These are phyloP conservation scores for Cornus florida DNA, from an alignment of 148 eudicot genomes.

Conservation along the genomic window DNA sequence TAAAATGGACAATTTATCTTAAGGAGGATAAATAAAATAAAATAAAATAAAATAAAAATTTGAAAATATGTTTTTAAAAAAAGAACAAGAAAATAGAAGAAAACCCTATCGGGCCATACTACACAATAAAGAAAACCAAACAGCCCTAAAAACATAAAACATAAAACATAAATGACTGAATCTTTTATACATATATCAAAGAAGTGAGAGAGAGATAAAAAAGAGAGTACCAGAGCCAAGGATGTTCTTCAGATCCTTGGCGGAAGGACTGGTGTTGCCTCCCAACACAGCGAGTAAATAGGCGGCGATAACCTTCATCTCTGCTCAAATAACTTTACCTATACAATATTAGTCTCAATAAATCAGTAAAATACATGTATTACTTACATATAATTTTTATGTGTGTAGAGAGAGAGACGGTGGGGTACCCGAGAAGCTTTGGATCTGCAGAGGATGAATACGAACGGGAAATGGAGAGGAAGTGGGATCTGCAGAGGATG, in stretches of 20 bases:
- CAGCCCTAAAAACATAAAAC: neutral
- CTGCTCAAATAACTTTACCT: neutral
- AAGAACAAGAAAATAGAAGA: too few species aligned
- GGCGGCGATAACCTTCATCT: slow-evolving; percentile 52
- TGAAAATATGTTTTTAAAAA: too few species aligned
- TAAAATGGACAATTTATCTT: too few species aligned
- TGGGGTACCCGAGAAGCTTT: neutral
- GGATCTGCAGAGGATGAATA: neutral
- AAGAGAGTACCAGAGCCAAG: slow-evolving; percentile 37
- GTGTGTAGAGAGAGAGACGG: neutral
- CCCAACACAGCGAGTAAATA: slow-evolving; percentile 61
- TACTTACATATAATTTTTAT: neutral
- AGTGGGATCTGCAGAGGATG: neutral
- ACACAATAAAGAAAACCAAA: too few species aligned
- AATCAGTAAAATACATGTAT: neutral
- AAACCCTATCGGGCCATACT: too few species aligned
- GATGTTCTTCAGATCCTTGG: slow-evolving; percentile 42
- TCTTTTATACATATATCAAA: neutral
- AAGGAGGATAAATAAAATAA: too few species aligned
- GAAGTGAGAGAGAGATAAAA: neutral
- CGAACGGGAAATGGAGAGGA: neutral
- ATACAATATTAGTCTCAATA: neutral
- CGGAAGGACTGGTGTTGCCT: slow-evolving; percentile 45
- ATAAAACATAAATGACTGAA: too few species aligned
- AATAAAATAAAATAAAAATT: too few species aligned